A percentile compares a stretch with the other conserved stretches of the same genome.
Evolutionary conservation across 176 grass and related monocot genomes (phyloP).

Genomic region (Musa troglodytarum): DNA sequence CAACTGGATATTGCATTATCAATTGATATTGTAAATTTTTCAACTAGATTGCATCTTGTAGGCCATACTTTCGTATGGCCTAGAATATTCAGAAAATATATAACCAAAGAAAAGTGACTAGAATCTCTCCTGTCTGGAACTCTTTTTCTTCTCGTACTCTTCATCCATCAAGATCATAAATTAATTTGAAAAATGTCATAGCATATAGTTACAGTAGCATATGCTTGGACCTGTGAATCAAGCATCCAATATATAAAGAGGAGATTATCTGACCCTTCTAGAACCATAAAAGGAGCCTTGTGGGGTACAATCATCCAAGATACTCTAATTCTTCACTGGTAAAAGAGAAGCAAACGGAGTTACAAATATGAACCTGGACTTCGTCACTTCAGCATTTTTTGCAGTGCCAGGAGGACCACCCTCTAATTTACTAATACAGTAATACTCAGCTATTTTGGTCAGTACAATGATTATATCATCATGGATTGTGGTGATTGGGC

Average conservation of each 20-base stretch:
- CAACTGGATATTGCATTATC: background rate
- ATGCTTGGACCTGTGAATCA: background rate
- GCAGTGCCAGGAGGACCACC: background rate
- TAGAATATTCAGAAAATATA: background rate
- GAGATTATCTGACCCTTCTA: background rate
- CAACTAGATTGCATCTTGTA: background rate
- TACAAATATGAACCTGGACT: background rate
- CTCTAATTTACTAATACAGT: background rate
- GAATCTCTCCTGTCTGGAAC: background rate
- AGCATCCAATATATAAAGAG: background rate
- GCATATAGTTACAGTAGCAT: background rate
- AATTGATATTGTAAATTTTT: background rate
- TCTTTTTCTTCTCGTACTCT: background rate
- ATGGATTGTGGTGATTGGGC: background rate
- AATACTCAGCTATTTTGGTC: background rate
- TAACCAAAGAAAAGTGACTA: background rate
- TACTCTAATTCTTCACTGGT: background rate
- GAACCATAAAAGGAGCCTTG: background rate
- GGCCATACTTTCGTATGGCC: too few species aligned
- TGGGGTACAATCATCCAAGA: background rate
- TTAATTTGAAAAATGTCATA: background rate
- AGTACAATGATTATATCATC: background rate
- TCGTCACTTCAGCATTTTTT: background rate
- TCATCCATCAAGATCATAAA: background rate
- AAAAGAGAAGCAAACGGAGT: background rate